Base-by-base conservation (phyloP, 306 rosid genomes). In the Argentina anserina region DNA sequence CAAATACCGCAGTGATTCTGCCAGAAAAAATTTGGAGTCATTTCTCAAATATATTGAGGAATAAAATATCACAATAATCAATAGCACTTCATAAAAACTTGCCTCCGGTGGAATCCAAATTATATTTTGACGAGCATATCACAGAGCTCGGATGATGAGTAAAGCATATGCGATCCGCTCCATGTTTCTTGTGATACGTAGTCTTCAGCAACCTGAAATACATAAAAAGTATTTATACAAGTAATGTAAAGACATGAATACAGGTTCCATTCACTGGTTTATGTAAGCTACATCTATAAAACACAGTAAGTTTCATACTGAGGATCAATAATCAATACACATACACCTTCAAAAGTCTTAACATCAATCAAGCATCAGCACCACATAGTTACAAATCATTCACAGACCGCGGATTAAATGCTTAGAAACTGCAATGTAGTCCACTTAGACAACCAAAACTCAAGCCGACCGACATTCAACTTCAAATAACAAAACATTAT, bases 91-190 rank as follows among this genome's bases (percentile, higher is more conserved):
- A 65, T 5, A 69, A 50, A 80, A 83, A 81, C 83, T 71, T 33
- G 82, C 98, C 96, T 75, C 92, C 97, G 36, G 76, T 80, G 67
- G 96, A 75, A 61, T 94, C 97, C 87, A 89, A 76, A 85, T 89
- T 88, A 88, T 91, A 77, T 74, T 82, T 89, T 67, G 98, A 91
- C 78, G 98, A 94, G 83, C 98, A 91, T 75, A 91, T 91, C 58
- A 91, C 90, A 67, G 98, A 94, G 78, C 89, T 94, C 3, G 98
- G 92, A 68, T 94, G 98, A 75, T 94, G 97, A 62, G 97, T 94
- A 80, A 86, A 94, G 86, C 98, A 91, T 78, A 89, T 84, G 8
- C 88, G 87, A 80, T 94, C 98, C 34, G 95, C 86, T 45, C 97
- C 96, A 31, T 94, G 98, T 83, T 91, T 91, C 88, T 91, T 89